A percentile compares a stretch with the other conserved stretches of the same genome.
Evolutionary conservation across 140 eudicot species (phyloP).

Genomic region (Senecio squalidus): DNA sequence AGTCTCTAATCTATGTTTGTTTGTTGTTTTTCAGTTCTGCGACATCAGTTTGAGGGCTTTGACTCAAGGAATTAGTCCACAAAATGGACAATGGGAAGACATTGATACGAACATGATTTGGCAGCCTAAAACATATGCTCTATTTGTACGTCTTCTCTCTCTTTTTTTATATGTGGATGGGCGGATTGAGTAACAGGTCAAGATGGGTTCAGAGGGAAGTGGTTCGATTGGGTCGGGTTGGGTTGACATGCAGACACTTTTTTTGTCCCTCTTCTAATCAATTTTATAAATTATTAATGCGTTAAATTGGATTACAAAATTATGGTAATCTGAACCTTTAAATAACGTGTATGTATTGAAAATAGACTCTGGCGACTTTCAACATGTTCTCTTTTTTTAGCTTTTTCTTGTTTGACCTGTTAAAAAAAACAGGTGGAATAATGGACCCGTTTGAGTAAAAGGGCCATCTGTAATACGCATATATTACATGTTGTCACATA

Average conservation of each 20-base stretch:
- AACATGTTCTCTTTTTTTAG: not conserved
- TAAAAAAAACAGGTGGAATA: not conserved
- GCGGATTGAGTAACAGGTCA: not conserved
- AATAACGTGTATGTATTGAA: not conserved
- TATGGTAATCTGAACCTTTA: not conserved
- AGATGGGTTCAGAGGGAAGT: no score
- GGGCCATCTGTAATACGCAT: not conserved
- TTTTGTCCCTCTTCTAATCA: not conserved
- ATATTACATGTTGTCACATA: not conserved
- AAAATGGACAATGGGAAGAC: slow-evolving; percentile 67
- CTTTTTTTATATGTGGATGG: slow-evolving; percentile 10
- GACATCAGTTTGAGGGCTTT: slow-evolving; percentile 58
- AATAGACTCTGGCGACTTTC: not conserved
- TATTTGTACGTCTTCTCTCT: slow-evolving; percentile 49
- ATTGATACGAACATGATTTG: slow-evolving; percentile 61
- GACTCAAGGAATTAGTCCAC: slow-evolving; percentile 59
- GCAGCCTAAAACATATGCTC: slow-evolving; percentile 71
- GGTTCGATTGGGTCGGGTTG: not conserved
- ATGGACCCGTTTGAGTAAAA: no score
- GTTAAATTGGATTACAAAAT: not conserved
- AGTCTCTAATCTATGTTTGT: no score
- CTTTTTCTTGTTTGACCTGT: not conserved
- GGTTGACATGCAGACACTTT: not conserved
- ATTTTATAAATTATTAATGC: not conserved
- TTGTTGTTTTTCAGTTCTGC: slow-evolving; percentile 37